A percentile compares a stretch with the other conserved stretches of the same genome.
phyloP scores from a whole-genome alignment of 495 filamentous ascomycete genomes.

The Aspergillus kassunensis region DNA sequence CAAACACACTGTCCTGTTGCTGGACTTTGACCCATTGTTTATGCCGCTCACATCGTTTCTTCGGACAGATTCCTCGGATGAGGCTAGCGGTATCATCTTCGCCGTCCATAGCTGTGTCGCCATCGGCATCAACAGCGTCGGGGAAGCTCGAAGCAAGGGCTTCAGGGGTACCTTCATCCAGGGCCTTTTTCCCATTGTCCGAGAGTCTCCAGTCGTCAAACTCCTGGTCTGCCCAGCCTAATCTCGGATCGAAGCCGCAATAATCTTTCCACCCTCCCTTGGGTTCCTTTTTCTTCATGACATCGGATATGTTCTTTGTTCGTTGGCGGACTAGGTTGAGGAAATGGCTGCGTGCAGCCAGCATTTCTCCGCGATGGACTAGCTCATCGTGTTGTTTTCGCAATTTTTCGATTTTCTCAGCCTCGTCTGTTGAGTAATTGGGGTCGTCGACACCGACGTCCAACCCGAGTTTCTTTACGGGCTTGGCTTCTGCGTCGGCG shows the following conservation, averaged over 20 bases:
- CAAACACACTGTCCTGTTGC: conserved; percentile 47
- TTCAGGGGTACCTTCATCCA: conserved; percentile 40
- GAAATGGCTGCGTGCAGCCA: conserved; percentile 42
- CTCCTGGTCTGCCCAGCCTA: conserved; percentile 58
- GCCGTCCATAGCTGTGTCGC: conserved; percentile 35
- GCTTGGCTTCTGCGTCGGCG: conserved; percentile 25
- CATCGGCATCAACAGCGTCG: conserved; percentile 29
- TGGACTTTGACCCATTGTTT: conserved; percentile 50
- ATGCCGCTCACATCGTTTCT: conserved; percentile 51
- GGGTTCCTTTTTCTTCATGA: conserved; percentile 45
- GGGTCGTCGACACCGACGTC: conserved; percentile 30
- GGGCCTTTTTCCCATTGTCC: conserved; percentile 35
- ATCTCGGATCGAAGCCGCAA: conserved; percentile 61
- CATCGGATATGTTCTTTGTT: conserved; percentile 41
- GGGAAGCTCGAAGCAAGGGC: conserved; percentile 32
- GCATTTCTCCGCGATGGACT: conserved; percentile 39
- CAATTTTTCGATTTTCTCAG: conserved; percentile 39
- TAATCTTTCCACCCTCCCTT: conserved; percentile 58
- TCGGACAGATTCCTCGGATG: conserved; percentile 46
- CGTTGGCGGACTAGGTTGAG: conserved; percentile 41
- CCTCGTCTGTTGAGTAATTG: conserved; percentile 40
- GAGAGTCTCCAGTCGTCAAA: conserved; percentile 54
- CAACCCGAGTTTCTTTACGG: conserved; percentile 68
- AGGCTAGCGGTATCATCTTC: conserved; percentile 28
- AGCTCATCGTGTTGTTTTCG: conserved; percentile 35